Evolutionary conservation across 345 rosid genomes (phyloP), one percentile per base, ranked within the genome.

Genomic region (Sisymbrium altissimum): DNA sequence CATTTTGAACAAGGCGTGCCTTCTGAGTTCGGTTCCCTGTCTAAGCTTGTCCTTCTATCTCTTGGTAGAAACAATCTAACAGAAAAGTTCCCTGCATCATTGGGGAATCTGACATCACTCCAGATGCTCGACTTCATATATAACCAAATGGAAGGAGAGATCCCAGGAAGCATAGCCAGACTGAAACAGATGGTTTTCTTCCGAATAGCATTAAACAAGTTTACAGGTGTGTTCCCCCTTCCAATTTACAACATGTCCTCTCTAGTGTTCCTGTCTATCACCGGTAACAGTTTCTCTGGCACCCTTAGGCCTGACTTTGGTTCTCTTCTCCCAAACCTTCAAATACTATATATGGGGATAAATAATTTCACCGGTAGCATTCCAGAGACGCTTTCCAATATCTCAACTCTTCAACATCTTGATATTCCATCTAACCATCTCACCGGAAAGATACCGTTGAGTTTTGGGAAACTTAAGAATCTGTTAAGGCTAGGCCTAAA

Each of bases 141-240:
- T 35, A 77, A 77, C 68, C 45, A 65, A 27, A 7, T 77, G 19
- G 72, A 71, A 65, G 77, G 81, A 62, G 79, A 69, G 57, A 44
- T 76, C 36, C 74, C 70, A 5, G 65, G 12, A n/a, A 44, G 49
- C 56, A 62, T 76, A 38, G 75, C 32, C 3, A 43, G 59, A 43
- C 57, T 76, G 70, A 61, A 50, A 62, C 70, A 62, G 25, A 69
- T 69, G 57, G 58, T 63, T 12, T 69, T 19, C 64, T 63, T 76
- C 43, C 15, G 70, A 52, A 62, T 76, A 69, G 70, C 79, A 19
- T 10, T 36, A 19, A 76, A 76, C 59, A 53, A 43, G 30, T 76
- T 76, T 25, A 19, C 39, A 35, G 80, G 75, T 54, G 43, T 70
- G 32, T 69, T 76, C 50, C 79, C 79, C 62, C 65, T 55, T 43